A percentile compares a stretch with the other conserved stretches of the same genome.
These are phyloP conservation scores for Gastrolobium villosum DNA, from an alignment of 306 rosid genomes.

Conservation along the genomic window DNA sequence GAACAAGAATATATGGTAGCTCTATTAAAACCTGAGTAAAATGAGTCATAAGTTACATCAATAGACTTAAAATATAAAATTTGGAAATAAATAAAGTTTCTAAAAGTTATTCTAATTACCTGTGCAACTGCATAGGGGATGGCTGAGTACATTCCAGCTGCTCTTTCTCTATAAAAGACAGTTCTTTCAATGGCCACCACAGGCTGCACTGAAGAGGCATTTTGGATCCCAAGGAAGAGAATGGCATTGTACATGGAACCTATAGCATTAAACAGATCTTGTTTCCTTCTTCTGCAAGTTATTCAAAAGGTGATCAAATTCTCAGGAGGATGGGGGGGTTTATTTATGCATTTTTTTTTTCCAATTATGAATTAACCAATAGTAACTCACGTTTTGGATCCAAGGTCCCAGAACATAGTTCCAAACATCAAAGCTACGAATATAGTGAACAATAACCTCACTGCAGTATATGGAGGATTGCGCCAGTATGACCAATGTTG, in stretches of 20 bases:
- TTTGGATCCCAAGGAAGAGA: conserved; percentile 73
- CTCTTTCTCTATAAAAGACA: conserved; percentile 79
- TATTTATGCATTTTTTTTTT: background rate
- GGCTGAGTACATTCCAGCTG: conserved; percentile 82
- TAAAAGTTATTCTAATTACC: conserved; percentile 44
- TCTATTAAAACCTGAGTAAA: conserved; percentile 70
- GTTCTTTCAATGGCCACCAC: conserved; percentile 76
- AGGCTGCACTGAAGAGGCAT: conserved; percentile 73
- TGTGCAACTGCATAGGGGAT: conserved; percentile 73
- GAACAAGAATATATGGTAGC: conserved; percentile 69
- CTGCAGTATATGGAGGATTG: conserved; percentile 70
- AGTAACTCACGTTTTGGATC: conserved; percentile 69
- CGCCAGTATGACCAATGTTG: conserved; percentile 81
- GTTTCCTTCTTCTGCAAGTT: conserved; percentile 55
- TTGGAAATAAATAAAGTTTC: background rate
- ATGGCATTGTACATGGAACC: conserved; percentile 74
- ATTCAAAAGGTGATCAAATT: conserved; percentile 12
- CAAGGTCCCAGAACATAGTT: conserved; percentile 79
- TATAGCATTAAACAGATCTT: conserved; percentile 69
- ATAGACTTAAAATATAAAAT: background rate
- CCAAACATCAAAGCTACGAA: conserved; percentile 70
- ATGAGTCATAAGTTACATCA: background rate
- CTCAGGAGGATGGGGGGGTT: background rate
- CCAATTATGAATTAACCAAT: background rate
- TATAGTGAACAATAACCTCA: conserved; percentile 60